Evolutionary conservation across 345 rosid genomes (phyloP), one percentile per base, ranked within the genome.

Genomic region (Dipteronia sinensis): DNA sequence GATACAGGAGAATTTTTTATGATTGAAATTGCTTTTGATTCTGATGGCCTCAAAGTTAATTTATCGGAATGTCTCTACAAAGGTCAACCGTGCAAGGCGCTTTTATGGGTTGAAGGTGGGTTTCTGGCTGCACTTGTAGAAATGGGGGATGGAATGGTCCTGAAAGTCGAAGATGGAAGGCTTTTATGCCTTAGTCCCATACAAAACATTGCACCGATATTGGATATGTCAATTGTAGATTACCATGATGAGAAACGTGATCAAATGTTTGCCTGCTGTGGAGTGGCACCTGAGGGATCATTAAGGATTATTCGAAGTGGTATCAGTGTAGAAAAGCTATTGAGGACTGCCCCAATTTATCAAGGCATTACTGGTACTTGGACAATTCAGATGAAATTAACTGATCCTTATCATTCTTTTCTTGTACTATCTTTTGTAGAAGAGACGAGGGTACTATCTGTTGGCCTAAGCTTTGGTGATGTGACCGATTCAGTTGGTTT

Each of bases 401-500:
- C 77, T 63, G 95, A 96, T 80, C 66, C 82, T 62, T 91, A 90
- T 80, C 98, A 96, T 88, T 96, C 99, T 75, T 96, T 96, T 85
- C 95, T 96, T 76, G 97, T 92, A 20, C 82, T 96, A 65, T 92
- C 99, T 40, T 96, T 96, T 88, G 97, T 96, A 74, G 99, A 94
- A 83, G 98, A 96, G 89, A 94, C 97, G 46, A 94, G 99, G 82
- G 90, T 94, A 63, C 88, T 96, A 46, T 92, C 97, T 58, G 99
- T 96, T 77, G 99, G 99, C 71, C 81, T 96, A 80, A 96, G 91
- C 89, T 96, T 96, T 77, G 88, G 87, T 70, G 99, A 96, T 88
- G 95, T 94, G 76, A 96, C 98, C 62, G 99, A 96, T 82, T 89
- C 91, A 27, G 94, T 94, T 82, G 99, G 99, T 78, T 96, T 96